Evolutionary conservation across 192 early-diverging fungal species (phyloP).

Genomic region (Rhizoclosmatium globosum): DNA sequence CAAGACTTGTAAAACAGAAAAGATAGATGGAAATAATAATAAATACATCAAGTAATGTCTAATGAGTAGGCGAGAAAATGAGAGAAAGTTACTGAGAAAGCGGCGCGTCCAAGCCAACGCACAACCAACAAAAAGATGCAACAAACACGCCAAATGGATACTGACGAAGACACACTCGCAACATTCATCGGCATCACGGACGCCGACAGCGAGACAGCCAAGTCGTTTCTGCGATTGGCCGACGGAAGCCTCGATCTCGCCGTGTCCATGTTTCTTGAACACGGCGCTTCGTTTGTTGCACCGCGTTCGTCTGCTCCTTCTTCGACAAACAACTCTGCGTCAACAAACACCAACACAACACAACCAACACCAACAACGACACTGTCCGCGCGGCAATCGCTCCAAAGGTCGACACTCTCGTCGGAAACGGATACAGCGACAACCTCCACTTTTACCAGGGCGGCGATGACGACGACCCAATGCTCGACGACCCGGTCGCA

Average conservation of each 20-base stretch:
- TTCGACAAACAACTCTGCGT: conserved; percentile 4
- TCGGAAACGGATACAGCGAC: conserved; percentile 54
- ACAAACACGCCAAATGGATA: neutral
- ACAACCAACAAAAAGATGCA: too few relatives aligned
- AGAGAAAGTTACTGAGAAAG: too few relatives aligned
- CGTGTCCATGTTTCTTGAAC: conserved; percentile 85
- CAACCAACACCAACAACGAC: conserved; percentile 52
- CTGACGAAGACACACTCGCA: conserved; percentile 40
- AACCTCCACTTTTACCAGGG: conserved; percentile 1
- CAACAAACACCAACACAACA: neutral
- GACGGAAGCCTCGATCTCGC: conserved; percentile 81
- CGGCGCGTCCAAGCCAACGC: too few relatives aligned
- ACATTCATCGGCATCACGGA: conserved; percentile 67
- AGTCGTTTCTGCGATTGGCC: conserved; percentile 74
- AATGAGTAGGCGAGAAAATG: too few relatives aligned
- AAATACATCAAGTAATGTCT: too few relatives aligned
- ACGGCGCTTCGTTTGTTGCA: conserved; percentile 67
- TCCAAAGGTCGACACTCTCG: conserved; percentile 76
- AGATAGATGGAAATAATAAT: too few relatives aligned
- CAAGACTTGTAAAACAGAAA: too few relatives aligned
- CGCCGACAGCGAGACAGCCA: conserved; percentile 74
- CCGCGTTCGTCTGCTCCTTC: conserved; percentile 10
- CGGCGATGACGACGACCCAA: conserved; percentile 35
- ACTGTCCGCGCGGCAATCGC: conserved; percentile 86
- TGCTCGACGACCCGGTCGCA: conserved; percentile 11